phyloP scores from a whole-genome alignment of 1,284 basidiomycete genomes.

The Cronartium quercuum region DNA sequence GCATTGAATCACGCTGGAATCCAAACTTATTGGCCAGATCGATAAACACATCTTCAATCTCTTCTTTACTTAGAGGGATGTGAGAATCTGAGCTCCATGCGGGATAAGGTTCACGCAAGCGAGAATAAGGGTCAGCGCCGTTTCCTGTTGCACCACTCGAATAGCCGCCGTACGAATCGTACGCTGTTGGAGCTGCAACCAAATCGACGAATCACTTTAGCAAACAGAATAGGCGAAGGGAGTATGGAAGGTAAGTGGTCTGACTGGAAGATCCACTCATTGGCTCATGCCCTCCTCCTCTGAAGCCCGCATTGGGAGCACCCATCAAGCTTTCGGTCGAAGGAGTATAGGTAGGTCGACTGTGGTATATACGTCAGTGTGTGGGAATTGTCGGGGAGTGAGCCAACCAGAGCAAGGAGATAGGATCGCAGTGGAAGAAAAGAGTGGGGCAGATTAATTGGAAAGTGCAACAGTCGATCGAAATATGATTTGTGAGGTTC shows the following conservation, averaged over 20 bases:
- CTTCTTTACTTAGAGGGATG: slow-evolving; percentile 94
- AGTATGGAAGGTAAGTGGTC: neutral
- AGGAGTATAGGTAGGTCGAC: slow-evolving; percentile 25
- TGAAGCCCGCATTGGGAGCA: slow-evolving; percentile 2
- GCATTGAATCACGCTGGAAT: slow-evolving; percentile 75
- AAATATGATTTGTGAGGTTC: too few species aligned
- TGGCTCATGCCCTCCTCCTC: slow-evolving; percentile 23
- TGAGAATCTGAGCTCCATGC: slow-evolving; percentile 87
- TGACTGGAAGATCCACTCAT: slow-evolving; percentile 35
- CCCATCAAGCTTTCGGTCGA: slow-evolving; percentile 37
- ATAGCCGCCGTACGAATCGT: slow-evolving; percentile 25
- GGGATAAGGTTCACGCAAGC: slow-evolving; percentile 69
- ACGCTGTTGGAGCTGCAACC: slow-evolving; percentile 29
- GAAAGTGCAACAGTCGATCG: too few species aligned
- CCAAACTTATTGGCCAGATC: slow-evolving; percentile 99
- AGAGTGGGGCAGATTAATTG: too few species aligned
- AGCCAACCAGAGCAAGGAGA: too few species aligned
- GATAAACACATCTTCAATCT: slow-evolving; percentile 97
- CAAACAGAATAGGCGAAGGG: neutral
- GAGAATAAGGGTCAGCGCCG: slow-evolving; percentile 32
- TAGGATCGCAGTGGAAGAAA: too few species aligned
- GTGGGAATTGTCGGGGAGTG: too few species aligned
- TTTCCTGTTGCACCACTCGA: slow-evolving; percentile 1
- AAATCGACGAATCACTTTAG: neutral
- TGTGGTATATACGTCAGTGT: slow-evolving; percentile 9